These are phyloP conservation scores for Boletus insuetus DNA, from an alignment of 768 basidiomycete species.

Conservation along the genomic window DNA sequence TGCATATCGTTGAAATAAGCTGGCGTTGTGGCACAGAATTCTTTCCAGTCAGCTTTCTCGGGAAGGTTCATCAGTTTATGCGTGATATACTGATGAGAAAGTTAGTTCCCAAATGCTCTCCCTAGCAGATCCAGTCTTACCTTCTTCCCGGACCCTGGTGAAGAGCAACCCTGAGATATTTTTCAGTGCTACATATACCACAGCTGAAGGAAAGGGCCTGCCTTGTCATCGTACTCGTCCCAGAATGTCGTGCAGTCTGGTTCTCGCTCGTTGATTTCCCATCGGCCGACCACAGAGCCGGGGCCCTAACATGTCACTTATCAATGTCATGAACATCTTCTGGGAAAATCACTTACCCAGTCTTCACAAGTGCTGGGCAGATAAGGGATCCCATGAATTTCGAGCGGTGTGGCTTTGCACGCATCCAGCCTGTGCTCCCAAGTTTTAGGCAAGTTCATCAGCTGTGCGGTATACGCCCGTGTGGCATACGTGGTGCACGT, in stretches of 20 bases:
- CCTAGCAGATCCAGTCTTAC: neutral
- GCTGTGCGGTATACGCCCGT: constrained; percentile 29
- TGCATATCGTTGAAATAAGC: constrained; percentile 18
- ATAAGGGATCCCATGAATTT: constrained; percentile 20
- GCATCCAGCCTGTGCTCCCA: constrained; percentile 20
- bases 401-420: constrained; percentile 20
- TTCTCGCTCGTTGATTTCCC: constrained; percentile 24
- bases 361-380: constrained; percentile 25
- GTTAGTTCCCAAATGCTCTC: neutral
- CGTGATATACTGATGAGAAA: constrained; percentile 21
- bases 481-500: constrained; percentile 28
- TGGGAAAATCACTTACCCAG: constrained; percentile 2
- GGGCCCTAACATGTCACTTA: constrained; percentile 2
- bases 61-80: constrained; percentile 28
- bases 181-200: neutral
- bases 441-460: constrained; percentile 27
- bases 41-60: constrained; percentile 24
- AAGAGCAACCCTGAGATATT: constrained; percentile 21
- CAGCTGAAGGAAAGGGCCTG: neutral
- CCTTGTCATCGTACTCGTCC: constrained; percentile 27
- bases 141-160: constrained; percentile 20
- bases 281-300: constrained; percentile 25
- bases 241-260: constrained; percentile 28
- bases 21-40: constrained; percentile 36
- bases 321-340: neutral